Evolutionary conservation across 1,284 basidiomycete species (phyloP), one percentile per base, ranked within the genome.

Genomic region (Tylopilus sp.): DNA sequence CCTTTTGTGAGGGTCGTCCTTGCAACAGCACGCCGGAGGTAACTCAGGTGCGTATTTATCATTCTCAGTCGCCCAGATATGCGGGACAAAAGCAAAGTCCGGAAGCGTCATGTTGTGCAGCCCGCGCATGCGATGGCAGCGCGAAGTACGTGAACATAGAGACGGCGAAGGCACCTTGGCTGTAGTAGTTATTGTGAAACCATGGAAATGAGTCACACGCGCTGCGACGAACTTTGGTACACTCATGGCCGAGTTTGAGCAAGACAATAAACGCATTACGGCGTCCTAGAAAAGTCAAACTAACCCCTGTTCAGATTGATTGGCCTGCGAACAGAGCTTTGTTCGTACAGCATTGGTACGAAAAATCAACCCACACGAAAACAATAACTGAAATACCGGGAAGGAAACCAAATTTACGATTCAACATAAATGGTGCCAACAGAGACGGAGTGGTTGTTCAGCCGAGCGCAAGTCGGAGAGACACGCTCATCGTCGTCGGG

Each of bases 401-500:
- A 49, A 4, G 26, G 15, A 36, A 16, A 23, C 10, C 5, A 6
- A 13, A 28, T 26, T 9, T 18, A 21, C 15, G 19, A 44, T 25
- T 29, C 42, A 47, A 25, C 13, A 31, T 5, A 6, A 12, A 13
- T 47, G 56, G 18, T 59, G n/a, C n/a, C n/a, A n/a, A n/a, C n/a
- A n/a, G n/a, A n/a, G n/a, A n/a, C n/a, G n/a, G n/a, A n/a, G n/a
- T n/a, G n/a, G n/a, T n/a, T n/a, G n/a, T n/a, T n/a, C n/a, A n/a
- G n/a, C n/a, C n/a, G n/a, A n/a, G n/a, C n/a, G n/a, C n/a, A n/a
- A n/a, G n/a, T n/a, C n/a, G 66, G 38, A 4, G 73, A 49, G 38
- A 77, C 73, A 30, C 74, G 73, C 48, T 76, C 65, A 19, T 71
- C 64, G 3, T 52, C 46, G 26, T 71, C 59, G 28, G 77, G 52